These are phyloP conservation scores for Chlorella sp. DNA, from an alignment of 139 green algal species.

Conservation along the genomic window DNA sequence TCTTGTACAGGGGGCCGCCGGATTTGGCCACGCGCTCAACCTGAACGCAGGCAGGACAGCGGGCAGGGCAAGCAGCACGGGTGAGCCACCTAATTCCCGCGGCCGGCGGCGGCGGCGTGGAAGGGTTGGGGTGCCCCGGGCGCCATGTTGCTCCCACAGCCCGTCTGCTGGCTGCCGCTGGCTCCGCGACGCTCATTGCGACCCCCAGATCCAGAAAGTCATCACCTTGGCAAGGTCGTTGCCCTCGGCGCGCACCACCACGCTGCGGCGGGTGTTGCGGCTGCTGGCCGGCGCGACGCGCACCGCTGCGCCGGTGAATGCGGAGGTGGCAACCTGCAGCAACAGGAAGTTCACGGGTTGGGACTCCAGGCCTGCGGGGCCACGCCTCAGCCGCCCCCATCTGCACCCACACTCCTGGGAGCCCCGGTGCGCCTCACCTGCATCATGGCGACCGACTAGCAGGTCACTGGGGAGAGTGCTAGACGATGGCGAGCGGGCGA, in stretches of 20 bases:
- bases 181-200: no score
- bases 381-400: background rate
- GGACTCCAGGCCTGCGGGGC: background rate
- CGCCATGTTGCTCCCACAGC: background rate
- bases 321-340: conserved; percentile 5
- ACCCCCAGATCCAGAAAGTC: background rate
- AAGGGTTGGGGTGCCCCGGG: background rate
- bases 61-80: background rate
- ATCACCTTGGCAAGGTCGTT: conserved; percentile 40
- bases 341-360: background rate
- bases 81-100: background rate
- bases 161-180: background rate
- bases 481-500: no score
- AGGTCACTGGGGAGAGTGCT: no score
- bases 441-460: background rate
- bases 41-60: conserved; percentile 36
- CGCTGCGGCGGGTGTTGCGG: conserved; percentile 15
- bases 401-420: background rate
- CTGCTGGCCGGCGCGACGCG: conserved; percentile 20
- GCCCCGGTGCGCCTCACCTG: background rate
- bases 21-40: conserved; percentile 80
- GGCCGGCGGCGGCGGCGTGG: background rate
- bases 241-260: conserved; percentile 48
- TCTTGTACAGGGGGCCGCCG: conserved; percentile 50
- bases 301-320: conserved; percentile 20